Base-by-base conservation (phyloP, 371 early-diverging fungal species). In the Haplosporangium sp. region DNA sequence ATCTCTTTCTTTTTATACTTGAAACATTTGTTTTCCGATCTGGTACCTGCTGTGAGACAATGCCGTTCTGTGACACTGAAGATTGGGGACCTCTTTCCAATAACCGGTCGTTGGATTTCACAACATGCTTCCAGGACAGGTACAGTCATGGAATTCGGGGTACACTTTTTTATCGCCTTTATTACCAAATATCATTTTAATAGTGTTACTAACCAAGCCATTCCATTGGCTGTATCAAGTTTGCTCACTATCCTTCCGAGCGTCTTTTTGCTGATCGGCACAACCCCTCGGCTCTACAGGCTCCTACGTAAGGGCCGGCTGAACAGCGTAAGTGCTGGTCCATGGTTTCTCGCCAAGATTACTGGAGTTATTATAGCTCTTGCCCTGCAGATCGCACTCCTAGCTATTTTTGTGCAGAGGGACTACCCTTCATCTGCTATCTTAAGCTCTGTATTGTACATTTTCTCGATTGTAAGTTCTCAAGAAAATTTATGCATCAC, bases 111-210 rank as follows among this genome's bases (percentile, higher is more conserved):
- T 58, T 67, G 42, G 67, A 67, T 58, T 67, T 42, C 10, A 42
- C 42, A 42, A 42, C 42, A 10, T 42, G 42, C 1, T 42, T 42
- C 42, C 42, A 93, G 74, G 87, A 91, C 76, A 85, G 85, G 91
- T 90, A 85, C 45, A 15, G 52, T 15, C 15, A 7, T 15, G 52
- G 52, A 52, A 42, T 42, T 42, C 0, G 8, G 7, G 9, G 3
- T n/a, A 20, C 20, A 40, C 11, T 37, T 53, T 55, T 44, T 15
- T 17, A 37, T 44, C n/a, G 27, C 15, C 35, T 9, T 58, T 45
- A 52, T 34, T 44, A 5, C 50, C 40, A 47, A 27, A 27, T 27
- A 27, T 27, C 27, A 27, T 27, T 27, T 27, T 27, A 27, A 27
- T 27, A 27, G 27, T 27, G 27, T 1, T 27, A 27, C 27, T 27